Percentiles rank a stretch among this genome's conserved stretches.
Evolutionary conservation across 2,329 filamentous ascomycete genomes (phyloP).

Genomic region (Colletotrichum sp.): DNA sequence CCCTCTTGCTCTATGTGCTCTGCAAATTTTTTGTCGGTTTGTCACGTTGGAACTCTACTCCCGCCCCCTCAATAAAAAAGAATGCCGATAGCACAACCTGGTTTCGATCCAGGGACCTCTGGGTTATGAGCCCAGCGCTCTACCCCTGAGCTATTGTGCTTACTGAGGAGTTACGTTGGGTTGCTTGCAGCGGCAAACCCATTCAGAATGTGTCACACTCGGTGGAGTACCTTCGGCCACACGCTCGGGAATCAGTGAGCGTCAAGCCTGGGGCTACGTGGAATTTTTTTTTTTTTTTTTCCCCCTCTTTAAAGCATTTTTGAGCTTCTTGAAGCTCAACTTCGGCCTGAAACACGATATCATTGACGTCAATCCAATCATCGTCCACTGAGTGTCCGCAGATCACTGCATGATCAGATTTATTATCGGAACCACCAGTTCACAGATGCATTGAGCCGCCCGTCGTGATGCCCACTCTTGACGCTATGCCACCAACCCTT

Average conservation of each 20-base stretch:
- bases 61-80: too few species aligned
- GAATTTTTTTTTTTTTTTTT: not conserved
- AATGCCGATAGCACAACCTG: not conserved
- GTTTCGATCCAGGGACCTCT: constrained; percentile 22
- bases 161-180: not conserved
- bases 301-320: not conserved
- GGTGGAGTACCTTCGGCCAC: not conserved
- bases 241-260: not conserved
- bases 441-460: constrained; percentile 45
- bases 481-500: constrained; percentile 56
- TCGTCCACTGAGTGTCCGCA: not conserved
- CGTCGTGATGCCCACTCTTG: constrained; percentile 38
- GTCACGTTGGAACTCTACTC: too few species aligned
- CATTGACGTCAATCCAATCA: not conserved
- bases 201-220: not conserved
- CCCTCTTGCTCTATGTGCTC: too few species aligned
- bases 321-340: not conserved
- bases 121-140: constrained; percentile 25
- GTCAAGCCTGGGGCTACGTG: not conserved
- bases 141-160: constrained; percentile 23
- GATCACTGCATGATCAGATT: not conserved
- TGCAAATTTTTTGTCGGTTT: too few species aligned
- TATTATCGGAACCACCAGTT: constrained; percentile 53
- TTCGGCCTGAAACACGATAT: not conserved
- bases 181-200: accelerated